Percentiles rank a stretch among this genome's conserved stretches.
phyloP scores from a whole-genome alignment of 2,329 filamentous ascomycete species.

The Endoconidiophora polonica region DNA sequence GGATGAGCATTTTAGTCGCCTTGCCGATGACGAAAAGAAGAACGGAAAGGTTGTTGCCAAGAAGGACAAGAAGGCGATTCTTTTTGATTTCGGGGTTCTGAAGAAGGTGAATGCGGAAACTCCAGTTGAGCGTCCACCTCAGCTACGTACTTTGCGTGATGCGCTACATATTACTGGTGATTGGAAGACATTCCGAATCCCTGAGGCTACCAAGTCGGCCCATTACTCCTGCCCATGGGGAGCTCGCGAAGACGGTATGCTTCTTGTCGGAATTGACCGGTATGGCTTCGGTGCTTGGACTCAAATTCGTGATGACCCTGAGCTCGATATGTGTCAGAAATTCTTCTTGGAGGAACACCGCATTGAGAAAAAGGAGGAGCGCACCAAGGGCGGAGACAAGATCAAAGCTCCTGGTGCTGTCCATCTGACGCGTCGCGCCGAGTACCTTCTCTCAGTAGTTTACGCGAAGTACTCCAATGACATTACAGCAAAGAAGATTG shows the following conservation, averaged over 20 bases:
- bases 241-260: slow-evolving; percentile 87
- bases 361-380: slow-evolving; percentile 94
- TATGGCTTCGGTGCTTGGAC: slow-evolving; percentile 95
- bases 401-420: slow-evolving; percentile 94
- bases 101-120: slow-evolving; percentile 95
- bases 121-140: slow-evolving; percentile 74
- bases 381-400: slow-evolving; percentile 58
- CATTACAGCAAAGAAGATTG: slow-evolving; percentile 54
- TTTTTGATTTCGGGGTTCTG: slow-evolving; percentile 86
- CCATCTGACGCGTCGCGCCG: slow-evolving; percentile 82
- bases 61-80: slow-evolving; percentile 91
- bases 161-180: slow-evolving; percentile 52
- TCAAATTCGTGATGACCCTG: slow-evolving; percentile 79
- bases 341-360: slow-evolving; percentile 95
- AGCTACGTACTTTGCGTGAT: slow-evolving; percentile 69
- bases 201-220: slow-evolving; percentile 81
- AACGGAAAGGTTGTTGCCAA: slow-evolving; percentile 73
- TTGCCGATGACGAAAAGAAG: slow-evolving; percentile 69
- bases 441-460: slow-evolving; percentile 89
- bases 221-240: slow-evolving; percentile 89
- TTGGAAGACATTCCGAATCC: slow-evolving; percentile 65
- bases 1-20: slow-evolving; percentile 49
- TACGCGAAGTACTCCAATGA: slow-evolving; percentile 72
- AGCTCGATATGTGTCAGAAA: slow-evolving; percentile 74
- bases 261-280: slow-evolving; percentile 78